Conservation (phyloP, 768 basidiomycete genomes). For the Auricularia auricula-judae region DNA sequence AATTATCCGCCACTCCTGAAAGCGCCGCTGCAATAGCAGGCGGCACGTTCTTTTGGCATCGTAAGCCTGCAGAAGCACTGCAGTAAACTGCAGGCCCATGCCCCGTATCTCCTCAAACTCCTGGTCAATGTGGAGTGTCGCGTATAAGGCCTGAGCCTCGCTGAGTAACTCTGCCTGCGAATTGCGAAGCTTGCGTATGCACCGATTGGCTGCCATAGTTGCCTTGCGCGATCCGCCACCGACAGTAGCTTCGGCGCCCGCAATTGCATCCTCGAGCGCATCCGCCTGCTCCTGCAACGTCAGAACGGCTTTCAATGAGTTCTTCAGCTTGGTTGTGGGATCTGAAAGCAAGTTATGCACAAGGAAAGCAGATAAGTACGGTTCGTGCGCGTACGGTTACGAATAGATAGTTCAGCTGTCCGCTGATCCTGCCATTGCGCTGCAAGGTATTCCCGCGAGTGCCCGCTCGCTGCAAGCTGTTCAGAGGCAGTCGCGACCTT, state of each 20-base stretch:
- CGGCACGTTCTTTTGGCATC: constrained; percentile 30
- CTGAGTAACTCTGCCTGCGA: constrained; percentile 10
- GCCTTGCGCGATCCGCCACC: not conserved
- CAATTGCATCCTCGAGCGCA: constrained; percentile 14
- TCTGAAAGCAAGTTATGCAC: not conserved
- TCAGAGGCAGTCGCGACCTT: constrained; percentile 11
- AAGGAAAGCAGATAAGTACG: not conserved
- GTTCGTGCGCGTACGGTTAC: constrained; percentile 16
- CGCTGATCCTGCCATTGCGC: constrained; percentile 25
- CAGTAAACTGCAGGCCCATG: constrained; percentile 20
- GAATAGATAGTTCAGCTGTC: constrained; percentile 19
- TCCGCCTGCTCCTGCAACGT: constrained; percentile 20
- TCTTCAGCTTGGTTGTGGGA: constrained; percentile 16
- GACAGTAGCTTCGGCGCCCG: constrained; percentile 7
- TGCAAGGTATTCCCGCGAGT: constrained; percentile 12
- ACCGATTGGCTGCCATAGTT: not conserved
- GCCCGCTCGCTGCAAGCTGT: constrained; percentile 11
- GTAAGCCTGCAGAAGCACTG: constrained; percentile 21
- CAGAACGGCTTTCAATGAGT: constrained; percentile 22
- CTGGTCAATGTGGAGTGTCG: constrained; percentile 23
- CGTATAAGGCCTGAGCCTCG: constrained; percentile 22
- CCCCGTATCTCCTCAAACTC: constrained; percentile 23
- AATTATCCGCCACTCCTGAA: constrained; percentile 27
- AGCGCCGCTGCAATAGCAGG: constrained; percentile 21
- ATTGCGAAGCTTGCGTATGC: not conserved